Conservation (phyloP, 495 filamentous ascomycete species). For the Articulospora tetracladia region DNA sequence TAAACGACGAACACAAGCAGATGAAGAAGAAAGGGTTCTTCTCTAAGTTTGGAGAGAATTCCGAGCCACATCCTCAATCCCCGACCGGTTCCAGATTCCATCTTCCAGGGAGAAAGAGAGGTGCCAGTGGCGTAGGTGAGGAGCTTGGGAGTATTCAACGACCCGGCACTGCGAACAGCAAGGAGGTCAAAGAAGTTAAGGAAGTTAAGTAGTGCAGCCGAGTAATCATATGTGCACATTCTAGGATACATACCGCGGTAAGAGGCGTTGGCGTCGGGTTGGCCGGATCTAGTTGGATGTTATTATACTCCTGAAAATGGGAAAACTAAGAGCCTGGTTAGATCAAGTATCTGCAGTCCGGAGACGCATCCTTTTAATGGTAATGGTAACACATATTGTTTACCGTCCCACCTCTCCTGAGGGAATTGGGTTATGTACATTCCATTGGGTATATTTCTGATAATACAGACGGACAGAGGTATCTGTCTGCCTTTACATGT, state of each 20-base stretch:
- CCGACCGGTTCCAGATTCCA: slow-evolving; percentile 57
- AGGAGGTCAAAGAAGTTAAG: slow-evolving; percentile 14
- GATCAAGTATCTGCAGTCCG: background rate
- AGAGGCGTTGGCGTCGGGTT: slow-evolving; percentile 5
- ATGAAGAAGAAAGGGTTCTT: slow-evolving; percentile 83
- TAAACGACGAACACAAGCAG: slow-evolving; percentile 55
- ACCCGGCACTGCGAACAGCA: slow-evolving; percentile 18
- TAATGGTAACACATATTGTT: background rate
- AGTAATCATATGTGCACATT: background rate
- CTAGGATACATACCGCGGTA: background rate
- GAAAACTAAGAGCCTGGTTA: background rate
- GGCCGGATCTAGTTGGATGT: background rate
- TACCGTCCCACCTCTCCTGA: too few species aligned
- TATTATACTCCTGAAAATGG: background rate
- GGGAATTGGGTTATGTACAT: too few species aligned
- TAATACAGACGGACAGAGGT: too few species aligned
- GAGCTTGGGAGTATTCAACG: slow-evolving; percentile 53
- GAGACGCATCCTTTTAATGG: background rate
- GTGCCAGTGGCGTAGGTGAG: slow-evolving; percentile 67
- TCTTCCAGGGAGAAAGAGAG: slow-evolving; percentile 68
- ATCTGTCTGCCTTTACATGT: too few species aligned
- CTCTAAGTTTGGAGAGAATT: slow-evolving; percentile 69
- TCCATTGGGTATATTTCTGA: too few species aligned
- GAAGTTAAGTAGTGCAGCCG: background rate
- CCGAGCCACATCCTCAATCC: slow-evolving; percentile 36